These are phyloP conservation scores for Phaffomyces opuntiae DNA, from an alignment of 805 yeast species.

Conservation along the genomic window DNA sequence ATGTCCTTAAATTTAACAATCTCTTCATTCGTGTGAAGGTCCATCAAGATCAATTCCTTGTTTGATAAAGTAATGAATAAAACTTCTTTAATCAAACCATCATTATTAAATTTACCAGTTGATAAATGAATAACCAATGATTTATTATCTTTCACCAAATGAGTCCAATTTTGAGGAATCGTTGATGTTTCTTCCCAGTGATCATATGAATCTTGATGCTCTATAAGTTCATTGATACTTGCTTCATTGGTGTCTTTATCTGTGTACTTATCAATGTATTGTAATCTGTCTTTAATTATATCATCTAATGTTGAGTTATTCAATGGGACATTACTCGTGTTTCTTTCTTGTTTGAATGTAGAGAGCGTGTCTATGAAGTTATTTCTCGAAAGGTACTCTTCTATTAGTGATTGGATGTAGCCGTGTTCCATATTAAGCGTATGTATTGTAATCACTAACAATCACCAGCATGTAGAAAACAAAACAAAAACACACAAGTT, in stretches of 20 bases:
- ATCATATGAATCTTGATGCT: constrained; percentile 2
- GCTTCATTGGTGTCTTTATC: background rate
- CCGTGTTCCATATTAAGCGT: background rate
- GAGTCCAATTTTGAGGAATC: background rate
- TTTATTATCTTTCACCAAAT: background rate
- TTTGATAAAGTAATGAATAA: constrained; percentile 15
- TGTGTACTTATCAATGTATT: constrained; percentile 20
- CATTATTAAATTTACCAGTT: constrained; percentile 15
- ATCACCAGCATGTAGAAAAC: background rate
- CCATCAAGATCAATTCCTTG: constrained; percentile 12
- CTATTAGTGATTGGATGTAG: background rate
- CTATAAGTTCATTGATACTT: constrained; percentile 2
- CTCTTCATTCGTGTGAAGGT: constrained; percentile 7
- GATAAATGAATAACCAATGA: constrained; percentile 19
- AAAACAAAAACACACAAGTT: background rate
- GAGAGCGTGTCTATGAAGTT: constrained; percentile 30
- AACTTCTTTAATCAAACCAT: constrained; percentile 7
- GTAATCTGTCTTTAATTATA: constrained; percentile 32
- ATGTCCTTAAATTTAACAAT: constrained; percentile 3
- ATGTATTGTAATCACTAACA: background rate
- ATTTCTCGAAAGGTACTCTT: background rate
- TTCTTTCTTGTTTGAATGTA: background rate
- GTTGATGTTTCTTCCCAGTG: background rate
- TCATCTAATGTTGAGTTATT: constrained; percentile 25
- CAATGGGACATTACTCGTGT: background rate